phyloP scores from a whole-genome alignment of 192 early-diverging fungal species.

The Backusella tuberculispora region DNA sequence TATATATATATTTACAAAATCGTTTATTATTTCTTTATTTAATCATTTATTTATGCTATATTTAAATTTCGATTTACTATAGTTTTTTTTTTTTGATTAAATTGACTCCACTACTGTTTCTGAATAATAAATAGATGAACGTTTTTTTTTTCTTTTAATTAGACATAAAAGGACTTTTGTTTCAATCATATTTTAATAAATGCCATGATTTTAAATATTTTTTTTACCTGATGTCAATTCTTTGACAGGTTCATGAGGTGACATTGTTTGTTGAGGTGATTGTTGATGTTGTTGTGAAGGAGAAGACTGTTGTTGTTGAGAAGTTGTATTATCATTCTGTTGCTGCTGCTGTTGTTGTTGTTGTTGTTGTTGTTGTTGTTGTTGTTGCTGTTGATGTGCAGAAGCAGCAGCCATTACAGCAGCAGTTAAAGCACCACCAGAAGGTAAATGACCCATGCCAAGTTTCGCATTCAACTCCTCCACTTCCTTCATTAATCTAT shows the following conservation, averaged over 20 bases:
- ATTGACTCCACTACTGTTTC: background rate
- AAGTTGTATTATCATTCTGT: too few relatives aligned
- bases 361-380: constrained; percentile 21
- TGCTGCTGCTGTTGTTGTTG: background rate
- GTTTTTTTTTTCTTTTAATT: background rate
- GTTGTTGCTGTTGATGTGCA: constrained; percentile 32
- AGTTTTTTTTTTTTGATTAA: background rate
- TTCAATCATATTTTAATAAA: background rate
- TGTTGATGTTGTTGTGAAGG: constrained; percentile 15
- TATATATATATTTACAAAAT: too few relatives aligned
- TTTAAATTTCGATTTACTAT: background rate
- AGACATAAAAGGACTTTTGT: background rate
- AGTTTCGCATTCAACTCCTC: constrained; percentile 74
- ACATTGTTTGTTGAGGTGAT: constrained; percentile 19
- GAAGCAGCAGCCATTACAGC: constrained; percentile 32
- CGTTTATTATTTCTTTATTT: background rate
- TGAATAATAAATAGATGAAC: background rate
- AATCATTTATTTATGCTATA: background rate
- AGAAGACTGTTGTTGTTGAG: background rate
- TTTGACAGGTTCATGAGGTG: background rate
- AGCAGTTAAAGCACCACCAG: constrained; percentile 27
- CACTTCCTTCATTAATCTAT: constrained; percentile 64
- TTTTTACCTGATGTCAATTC: constrained; percentile 8
- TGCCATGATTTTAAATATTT: background rate
- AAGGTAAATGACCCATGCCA: constrained; percentile 45